Conservation (phyloP, 2,329 filamentous ascomycete species). For the Colletotrichum phormii region DNA sequence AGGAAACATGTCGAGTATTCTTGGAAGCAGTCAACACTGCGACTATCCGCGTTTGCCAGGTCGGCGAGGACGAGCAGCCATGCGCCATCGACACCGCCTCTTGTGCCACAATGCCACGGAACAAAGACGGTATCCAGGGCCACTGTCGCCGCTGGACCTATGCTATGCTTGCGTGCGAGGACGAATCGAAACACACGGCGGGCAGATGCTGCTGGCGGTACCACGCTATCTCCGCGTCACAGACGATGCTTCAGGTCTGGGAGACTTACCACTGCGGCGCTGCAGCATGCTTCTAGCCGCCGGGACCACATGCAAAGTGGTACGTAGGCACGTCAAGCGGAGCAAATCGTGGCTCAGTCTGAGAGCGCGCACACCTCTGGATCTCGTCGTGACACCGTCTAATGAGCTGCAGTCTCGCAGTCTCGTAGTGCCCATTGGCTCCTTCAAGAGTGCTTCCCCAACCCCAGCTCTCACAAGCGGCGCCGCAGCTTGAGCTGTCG, state of each 20-base stretch:
- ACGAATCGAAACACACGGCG: conserved; percentile 25
- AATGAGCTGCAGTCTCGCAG: conserved; percentile 1
- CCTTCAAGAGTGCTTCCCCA: not conserved
- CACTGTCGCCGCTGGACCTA: conserved; percentile 20
- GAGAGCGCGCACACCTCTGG: not conserved
- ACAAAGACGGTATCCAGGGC: conserved; percentile 28
- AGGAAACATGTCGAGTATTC: conserved; percentile 1
- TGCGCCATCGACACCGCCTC: conserved; percentile 15
- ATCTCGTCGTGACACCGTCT: not conserved
- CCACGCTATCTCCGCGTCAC: not conserved
- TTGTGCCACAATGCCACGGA: conserved; percentile 20
- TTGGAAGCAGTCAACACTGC: conserved; percentile 5
- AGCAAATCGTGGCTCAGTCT: conserved; percentile 25
- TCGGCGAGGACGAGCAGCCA: conserved; percentile 16
- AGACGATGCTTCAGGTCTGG: not conserved
- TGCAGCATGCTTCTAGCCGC: conserved; percentile 3
- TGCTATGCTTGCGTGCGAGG: conserved; percentile 14
- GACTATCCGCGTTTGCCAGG: conserved; percentile 14
- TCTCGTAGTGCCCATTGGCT: not conserved
- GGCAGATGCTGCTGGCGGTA: conserved; percentile 17
- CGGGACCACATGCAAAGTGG: conserved; percentile 17
- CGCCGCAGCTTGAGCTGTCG: not conserved
- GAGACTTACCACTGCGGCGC: not conserved
- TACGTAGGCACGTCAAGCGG: conserved; percentile 25
- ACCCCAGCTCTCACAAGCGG: conserved; percentile 3